Percentiles rank a stretch among this genome's conserved stretches.
These are phyloP conservation scores for Posidonia oceanica DNA, from an alignment of 116 monocot genomes.

Conservation along the genomic window DNA sequence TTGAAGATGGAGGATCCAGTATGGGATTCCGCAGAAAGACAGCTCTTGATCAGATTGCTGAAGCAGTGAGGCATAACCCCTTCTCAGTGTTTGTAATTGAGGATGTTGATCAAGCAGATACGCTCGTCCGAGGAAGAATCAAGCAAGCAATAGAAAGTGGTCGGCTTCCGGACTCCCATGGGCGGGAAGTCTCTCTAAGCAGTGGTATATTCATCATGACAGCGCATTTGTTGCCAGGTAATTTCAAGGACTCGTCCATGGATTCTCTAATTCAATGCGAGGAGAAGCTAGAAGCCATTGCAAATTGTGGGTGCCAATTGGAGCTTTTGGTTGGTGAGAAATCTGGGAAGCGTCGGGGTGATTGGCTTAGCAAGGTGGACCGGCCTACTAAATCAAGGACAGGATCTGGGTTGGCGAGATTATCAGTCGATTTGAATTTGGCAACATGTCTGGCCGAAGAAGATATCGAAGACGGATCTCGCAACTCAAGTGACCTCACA, in stretches of 20 bases:
- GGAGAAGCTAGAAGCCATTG: slow-evolving; percentile 28
- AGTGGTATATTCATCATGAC: slow-evolving; percentile 43
- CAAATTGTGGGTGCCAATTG: slow-evolving; percentile 29
- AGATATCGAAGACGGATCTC: slow-evolving; percentile 22
- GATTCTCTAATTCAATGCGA: slow-evolving; percentile 17
- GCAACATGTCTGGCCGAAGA: slow-evolving; percentile 22
- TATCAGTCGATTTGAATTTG: slow-evolving; percentile 52
- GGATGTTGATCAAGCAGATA: slow-evolving; percentile 39
- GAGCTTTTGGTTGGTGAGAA: slow-evolving; percentile 34
- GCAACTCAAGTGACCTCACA: slow-evolving; percentile 42
- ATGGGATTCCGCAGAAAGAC: slow-evolving; percentile 29
- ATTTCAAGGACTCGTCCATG: slow-evolving; percentile 8
- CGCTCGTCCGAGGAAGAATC: slow-evolving; percentile 24
- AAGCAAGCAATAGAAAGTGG: slow-evolving; percentile 49
- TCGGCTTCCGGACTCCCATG: slow-evolving; percentile 43
- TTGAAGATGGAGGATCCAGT: slow-evolving; percentile 9
- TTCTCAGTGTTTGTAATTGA: slow-evolving; percentile 49
- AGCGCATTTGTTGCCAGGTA: slow-evolving; percentile 26
- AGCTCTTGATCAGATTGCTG: slow-evolving; percentile 32
- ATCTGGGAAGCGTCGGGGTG: slow-evolving; percentile 26
- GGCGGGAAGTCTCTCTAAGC: slow-evolving; percentile 55
- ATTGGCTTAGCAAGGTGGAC: slow-evolving; percentile 17
- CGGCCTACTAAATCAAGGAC: slow-evolving; percentile 20
- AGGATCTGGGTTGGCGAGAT: not conserved
- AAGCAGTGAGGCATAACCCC: slow-evolving; percentile 43